Conservation (phyloP, 129 eudicot species). For the Logfia minima region DNA sequence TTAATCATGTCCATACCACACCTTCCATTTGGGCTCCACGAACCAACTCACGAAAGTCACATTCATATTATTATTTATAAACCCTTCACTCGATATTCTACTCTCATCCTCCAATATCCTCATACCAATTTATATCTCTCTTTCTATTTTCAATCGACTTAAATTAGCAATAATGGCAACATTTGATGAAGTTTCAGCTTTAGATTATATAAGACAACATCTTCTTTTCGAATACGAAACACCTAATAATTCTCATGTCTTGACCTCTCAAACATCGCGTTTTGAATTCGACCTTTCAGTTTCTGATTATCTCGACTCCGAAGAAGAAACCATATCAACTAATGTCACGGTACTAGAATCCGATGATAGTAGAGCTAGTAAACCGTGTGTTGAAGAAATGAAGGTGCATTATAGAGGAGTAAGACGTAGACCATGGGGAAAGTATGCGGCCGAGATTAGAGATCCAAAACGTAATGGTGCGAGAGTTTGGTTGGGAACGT, state of each 20-base stretch:
- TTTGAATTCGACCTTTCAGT: background rate
- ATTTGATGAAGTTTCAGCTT: slow-evolving; percentile 25
- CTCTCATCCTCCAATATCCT: background rate
- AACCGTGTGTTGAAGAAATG: background rate
- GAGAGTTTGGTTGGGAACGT: slow-evolving; percentile 86
- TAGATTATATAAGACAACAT: slow-evolving; percentile 26
- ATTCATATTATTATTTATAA: background rate
- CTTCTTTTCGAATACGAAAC: slow-evolving; percentile 41
- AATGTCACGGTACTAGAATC: background rate
- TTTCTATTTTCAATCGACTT: too few species aligned
- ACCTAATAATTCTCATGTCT: slow-evolving; percentile 12
- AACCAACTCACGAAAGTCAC: background rate
- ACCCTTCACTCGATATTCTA: background rate
- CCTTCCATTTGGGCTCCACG: background rate
- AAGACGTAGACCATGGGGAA: slow-evolving; percentile 90
- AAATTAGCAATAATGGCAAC: slow-evolving; percentile 13
- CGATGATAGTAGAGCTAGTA: background rate
- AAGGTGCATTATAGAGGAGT: slow-evolving; percentile 56
- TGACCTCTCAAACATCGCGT: background rate
- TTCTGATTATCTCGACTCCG: background rate
- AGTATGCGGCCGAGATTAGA: slow-evolving; percentile 87
- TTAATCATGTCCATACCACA: background rate
- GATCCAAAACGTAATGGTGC: slow-evolving; percentile 72
- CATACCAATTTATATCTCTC: background rate
- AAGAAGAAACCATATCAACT: background rate